phyloP scores from a whole-genome alignment of 345 rosid genomes.

The Barbarea vulgaris region DNA sequence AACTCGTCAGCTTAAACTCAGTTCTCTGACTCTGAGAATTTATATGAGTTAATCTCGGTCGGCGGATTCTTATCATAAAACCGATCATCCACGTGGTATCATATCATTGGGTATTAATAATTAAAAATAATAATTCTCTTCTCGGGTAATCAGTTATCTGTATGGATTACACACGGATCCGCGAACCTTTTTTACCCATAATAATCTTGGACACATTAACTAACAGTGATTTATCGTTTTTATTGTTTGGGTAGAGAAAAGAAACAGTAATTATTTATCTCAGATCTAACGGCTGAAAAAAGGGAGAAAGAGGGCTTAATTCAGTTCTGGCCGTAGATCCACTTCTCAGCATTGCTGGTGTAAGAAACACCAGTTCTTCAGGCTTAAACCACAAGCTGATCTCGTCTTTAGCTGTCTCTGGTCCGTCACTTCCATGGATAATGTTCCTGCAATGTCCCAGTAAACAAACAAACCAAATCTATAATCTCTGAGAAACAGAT shows the following conservation, averaged over 20 bases:
- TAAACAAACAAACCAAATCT: neutral
- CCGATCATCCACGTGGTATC: too few species aligned
- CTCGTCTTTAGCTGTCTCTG: constrained; percentile 86
- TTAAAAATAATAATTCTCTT: too few species aligned
- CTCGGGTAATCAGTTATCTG: too few species aligned
- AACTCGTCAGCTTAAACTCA: neutral
- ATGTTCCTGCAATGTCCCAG: constrained; percentile 54
- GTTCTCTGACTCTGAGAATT: neutral
- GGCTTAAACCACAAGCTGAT: constrained; percentile 84
- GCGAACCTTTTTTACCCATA: too few species aligned
- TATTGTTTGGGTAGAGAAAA: neutral
- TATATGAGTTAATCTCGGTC: neutral
- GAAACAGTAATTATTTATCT: neutral
- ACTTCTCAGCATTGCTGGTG: constrained; percentile 71
- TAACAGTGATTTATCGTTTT: neutral
- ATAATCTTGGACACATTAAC: neutral
- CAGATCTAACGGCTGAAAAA: constrained; percentile 3
- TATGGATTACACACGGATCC: too few species aligned
- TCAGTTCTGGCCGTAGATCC: constrained; percentile 73
- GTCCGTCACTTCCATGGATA: constrained; percentile 91
- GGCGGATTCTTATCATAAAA: too few species aligned
- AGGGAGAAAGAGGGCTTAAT: neutral
- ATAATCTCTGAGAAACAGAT: neutral
- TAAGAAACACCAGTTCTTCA: constrained; percentile 72
- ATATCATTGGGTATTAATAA: too few species aligned